Base-by-base conservation (phyloP, 768 basidiomycete species). In the Leccinum barrowsii region DNA sequence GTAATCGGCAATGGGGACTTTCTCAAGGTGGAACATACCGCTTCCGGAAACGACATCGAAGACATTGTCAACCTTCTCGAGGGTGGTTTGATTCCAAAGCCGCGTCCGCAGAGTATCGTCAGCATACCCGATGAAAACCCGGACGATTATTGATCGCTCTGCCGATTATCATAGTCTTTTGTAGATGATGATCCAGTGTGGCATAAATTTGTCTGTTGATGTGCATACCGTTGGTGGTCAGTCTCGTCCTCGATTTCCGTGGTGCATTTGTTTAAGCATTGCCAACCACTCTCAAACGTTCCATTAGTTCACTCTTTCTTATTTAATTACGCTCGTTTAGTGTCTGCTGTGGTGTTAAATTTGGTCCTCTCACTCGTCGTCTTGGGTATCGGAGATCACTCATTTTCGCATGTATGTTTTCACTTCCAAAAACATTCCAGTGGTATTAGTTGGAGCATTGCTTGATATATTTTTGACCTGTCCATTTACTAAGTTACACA, bases 61-160 rank as follows among this genome's bases (percentile, higher is more conserved):
- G 82, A 83, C 56, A 83, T 89, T 54, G 83, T 90, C 59, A 83
- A 79, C 64, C 77, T 89, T 63, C 82, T 90, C 12, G 85, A 90
- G 72, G 61, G 67, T 3, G 32, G 53, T 24, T 47, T 63, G 11
- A 66, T 77, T 1, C 64, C 73, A 48, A 81, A 79, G 62, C 66
- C 73, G 11, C 76, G 74, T 52, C 76, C 76, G 21, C 71, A 72
- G 56, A 80, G 75, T 69, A 77, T 80, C 52, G 68, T 71, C 51
- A 78, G 74, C 69, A 82, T 84, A 60, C 82, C 82, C 50, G 82
- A 82, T 60, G 81, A 83, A 50, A 75, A 82, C 46, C 76, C 77
- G 22, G 81, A 81, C 60, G 83, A 80, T 63, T 81, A 83, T 35
- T 83, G 60, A 76, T 63, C 67, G 22, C 50, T 55, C 50, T 49